These are phyloP conservation scores for Fagus crenata DNA, from an alignment of 306 rosid species.

Conservation along the genomic window DNA sequence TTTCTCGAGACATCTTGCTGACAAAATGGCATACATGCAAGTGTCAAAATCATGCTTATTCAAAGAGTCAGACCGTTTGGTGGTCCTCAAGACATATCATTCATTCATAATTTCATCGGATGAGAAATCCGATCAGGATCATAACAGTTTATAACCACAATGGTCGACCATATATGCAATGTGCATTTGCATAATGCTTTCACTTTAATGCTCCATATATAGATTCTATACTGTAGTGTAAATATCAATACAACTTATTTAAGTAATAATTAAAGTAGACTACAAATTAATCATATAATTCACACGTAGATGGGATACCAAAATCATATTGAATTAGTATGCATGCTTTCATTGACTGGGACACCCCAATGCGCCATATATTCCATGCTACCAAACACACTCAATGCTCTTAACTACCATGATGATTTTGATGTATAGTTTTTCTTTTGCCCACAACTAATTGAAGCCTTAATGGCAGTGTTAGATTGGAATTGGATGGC, in stretches of 20 bases:
- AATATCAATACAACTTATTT: not conserved
- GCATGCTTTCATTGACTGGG: not conserved
- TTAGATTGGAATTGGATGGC: conserved; percentile 28
- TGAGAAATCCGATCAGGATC: no score
- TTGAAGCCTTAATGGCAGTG: conserved; percentile 19
- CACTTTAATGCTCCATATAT: no score
- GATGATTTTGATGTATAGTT: conserved; percentile 24
- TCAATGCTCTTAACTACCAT: conserved; percentile 45
- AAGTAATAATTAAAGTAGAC: not conserved
- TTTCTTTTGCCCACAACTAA: conserved; percentile 29
- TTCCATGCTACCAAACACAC: conserved; percentile 28
- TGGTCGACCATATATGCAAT: no score
- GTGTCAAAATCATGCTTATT: no score
- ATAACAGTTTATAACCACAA: no score
- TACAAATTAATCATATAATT: not conserved
- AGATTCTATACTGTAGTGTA: no score
- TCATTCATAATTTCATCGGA: no score
- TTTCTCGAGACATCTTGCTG: no score
- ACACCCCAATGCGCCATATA: not conserved
- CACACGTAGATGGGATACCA: not conserved
- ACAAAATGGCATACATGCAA: no score
- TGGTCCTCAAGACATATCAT: no score
- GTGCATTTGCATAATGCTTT: no score
- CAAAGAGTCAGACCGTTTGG: no score
- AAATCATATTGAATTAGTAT: not conserved